These are phyloP conservation scores for Rubus parviflorus DNA, from an alignment of 306 rosid genomes.

Conservation along the genomic window DNA sequence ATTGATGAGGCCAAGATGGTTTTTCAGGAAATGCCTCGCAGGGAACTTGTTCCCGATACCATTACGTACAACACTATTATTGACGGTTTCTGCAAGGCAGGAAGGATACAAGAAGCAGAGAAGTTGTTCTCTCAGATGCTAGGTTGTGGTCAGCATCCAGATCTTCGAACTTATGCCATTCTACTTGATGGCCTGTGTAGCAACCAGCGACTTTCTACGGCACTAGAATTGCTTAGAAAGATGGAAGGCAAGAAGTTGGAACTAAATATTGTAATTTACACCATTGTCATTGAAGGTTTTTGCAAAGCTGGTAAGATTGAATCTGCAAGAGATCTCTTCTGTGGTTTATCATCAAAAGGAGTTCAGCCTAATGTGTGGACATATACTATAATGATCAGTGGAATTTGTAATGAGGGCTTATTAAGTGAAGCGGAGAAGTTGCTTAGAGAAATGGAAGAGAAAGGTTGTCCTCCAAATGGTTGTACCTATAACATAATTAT, in stretches of 20 bases:
- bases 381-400: not conserved
- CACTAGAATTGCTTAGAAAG: not conserved
- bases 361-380: not conserved
- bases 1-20: not conserved
- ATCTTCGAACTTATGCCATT: not conserved
- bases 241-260: not conserved
- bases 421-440: not conserved
- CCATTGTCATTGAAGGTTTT: not conserved
- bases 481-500: not conserved
- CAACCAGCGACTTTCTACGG: not conserved
- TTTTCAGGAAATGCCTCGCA: not conserved
- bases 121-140: not conserved
- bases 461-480: not conserved
- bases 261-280: not conserved
- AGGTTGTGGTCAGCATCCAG: not conserved
- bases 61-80: not conserved
- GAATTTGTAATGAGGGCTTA: not conserved
- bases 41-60: not conserved
- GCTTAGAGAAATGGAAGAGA: not conserved
- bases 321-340: not conserved
- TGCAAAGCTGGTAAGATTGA: not conserved
- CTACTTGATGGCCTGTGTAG: not conserved
- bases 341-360: not conserved
- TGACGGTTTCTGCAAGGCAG: not conserved
- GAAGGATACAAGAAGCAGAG: not conserved